Conservation (phyloP, 2,329 filamentous ascomycete species). For the Aspergillus piperis region DNA sequence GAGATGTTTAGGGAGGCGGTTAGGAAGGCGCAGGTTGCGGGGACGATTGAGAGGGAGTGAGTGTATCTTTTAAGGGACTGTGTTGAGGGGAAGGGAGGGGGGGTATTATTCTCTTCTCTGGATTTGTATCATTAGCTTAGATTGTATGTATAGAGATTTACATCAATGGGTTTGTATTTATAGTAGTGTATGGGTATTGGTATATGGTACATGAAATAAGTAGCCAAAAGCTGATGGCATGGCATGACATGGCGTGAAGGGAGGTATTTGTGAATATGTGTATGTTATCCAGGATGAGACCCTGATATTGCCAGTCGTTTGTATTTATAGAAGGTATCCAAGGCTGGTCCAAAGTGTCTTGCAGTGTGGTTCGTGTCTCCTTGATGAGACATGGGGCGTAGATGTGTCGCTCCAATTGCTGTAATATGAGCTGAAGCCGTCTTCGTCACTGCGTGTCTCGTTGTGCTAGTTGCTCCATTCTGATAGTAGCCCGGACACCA, state of each 20-base stretch:
- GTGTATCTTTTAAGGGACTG: neutral
- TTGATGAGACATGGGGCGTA: too few relatives aligned
- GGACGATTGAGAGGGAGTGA: slow-evolving; percentile 1
- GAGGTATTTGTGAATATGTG: neutral
- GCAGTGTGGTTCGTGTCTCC: too few relatives aligned
- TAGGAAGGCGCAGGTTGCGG: slow-evolving; percentile 28
- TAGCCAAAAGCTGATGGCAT: neutral
- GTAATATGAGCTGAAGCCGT: neutral
- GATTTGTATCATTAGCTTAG: neutral
- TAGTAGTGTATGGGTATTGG: neutral
- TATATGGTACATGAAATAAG: neutral
- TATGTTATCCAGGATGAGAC: too few relatives aligned
- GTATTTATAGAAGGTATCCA: neutral
- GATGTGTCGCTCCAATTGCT: neutral
- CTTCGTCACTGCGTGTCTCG: neutral
- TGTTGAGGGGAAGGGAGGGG: neutral
- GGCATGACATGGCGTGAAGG: neutral
- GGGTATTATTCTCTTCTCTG: neutral
- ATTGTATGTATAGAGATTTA: neutral
- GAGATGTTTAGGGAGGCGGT: slow-evolving; percentile 65
- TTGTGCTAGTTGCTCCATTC: neutral
- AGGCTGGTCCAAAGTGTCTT: too few relatives aligned
- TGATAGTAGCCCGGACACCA: neutral
- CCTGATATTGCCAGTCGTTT: neutral
- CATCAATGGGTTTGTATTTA: neutral